Evolutionary conservation across 768 basidiomycete genomes (phyloP).

Genomic region (Macrolepiota albuminosa): DNA sequence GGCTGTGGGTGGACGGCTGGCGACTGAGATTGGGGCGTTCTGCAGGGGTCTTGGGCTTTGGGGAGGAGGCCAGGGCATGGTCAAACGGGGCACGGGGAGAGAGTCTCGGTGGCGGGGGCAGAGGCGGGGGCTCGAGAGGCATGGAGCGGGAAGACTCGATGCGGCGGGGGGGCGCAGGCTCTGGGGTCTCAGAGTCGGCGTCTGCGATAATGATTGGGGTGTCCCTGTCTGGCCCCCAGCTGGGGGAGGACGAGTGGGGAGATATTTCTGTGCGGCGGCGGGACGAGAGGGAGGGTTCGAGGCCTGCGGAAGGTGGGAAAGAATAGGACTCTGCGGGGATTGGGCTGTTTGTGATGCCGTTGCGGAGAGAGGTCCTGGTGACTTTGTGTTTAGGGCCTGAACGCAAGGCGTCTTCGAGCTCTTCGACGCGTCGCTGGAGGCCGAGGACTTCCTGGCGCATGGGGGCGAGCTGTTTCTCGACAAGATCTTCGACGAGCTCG

Average conservation of each 20-base stretch:
- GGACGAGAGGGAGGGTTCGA: slow-evolving; percentile 16
- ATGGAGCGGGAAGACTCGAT: slow-evolving; percentile 38
- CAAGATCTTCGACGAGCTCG: slow-evolving; percentile 51
- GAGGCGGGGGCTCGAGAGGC: slow-evolving; percentile 1
- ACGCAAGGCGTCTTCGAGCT: slow-evolving; percentile 53
- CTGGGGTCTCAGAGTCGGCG: slow-evolving; percentile 21
- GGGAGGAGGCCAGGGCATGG: slow-evolving; percentile 32
- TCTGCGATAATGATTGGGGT: slow-evolving; percentile 15
- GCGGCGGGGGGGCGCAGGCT: slow-evolving; percentile 31
- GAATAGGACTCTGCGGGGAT: slow-evolving; percentile 37
- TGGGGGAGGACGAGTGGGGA: slow-evolving; percentile 30
- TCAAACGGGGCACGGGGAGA: slow-evolving; percentile 19
- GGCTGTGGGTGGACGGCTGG: slow-evolving; percentile 14
- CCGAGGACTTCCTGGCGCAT: slow-evolving; percentile 57
- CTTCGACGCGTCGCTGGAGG: slow-evolving; percentile 62
- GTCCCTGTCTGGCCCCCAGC: slow-evolving; percentile 28
- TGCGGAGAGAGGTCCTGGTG: slow-evolving; percentile 30
- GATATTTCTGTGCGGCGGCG: slow-evolving; percentile 28
- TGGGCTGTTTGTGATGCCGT: slow-evolving; percentile 27
- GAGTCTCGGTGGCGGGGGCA: background rate
- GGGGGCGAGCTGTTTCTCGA: slow-evolving; percentile 55
- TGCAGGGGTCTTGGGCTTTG: background rate
- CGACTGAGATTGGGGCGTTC: slow-evolving; percentile 18
- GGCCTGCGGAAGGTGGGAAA: slow-evolving; percentile 32
- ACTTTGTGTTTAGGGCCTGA: slow-evolving; percentile 23